Conservation (phyloP, 2,329 filamentous ascomycete species). For the Fusarium albosuccineum region DNA sequence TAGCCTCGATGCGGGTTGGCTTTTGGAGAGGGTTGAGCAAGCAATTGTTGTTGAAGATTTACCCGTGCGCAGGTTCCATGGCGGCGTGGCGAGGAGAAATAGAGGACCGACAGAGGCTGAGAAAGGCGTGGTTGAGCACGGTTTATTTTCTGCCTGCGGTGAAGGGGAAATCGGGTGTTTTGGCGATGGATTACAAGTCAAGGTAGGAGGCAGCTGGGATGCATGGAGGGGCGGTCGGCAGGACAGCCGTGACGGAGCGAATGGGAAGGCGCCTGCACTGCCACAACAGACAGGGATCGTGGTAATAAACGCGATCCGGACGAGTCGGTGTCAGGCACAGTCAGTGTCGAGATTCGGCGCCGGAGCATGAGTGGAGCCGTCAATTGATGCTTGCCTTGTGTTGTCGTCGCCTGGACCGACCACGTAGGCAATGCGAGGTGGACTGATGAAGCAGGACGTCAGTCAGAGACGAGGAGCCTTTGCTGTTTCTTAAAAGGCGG, state of each 20-base stretch:
- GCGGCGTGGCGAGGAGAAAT: conserved; percentile 18
- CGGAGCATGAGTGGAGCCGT: conserved; percentile 30
- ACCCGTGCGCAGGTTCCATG: conserved; percentile 37
- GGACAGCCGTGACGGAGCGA: conserved; percentile 25
- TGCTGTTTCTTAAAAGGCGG: too few species aligned
- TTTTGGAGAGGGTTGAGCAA: conserved; percentile 24
- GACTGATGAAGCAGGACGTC: conserved; percentile 30
- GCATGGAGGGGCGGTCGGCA: conserved; percentile 39
- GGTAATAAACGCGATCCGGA: conserved; percentile 25
- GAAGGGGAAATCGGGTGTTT: conserved; percentile 35
- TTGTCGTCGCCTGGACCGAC: conserved; percentile 25
- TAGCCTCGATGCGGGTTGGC: conserved; percentile 22
- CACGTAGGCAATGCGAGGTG: conserved; percentile 31
- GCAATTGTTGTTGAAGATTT: conserved; percentile 37
- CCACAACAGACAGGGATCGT: conserved; percentile 33
- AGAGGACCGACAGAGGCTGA: conserved; percentile 9
- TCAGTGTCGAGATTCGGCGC: conserved; percentile 24
- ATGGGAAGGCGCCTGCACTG: conserved; percentile 35
- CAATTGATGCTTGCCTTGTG: conserved; percentile 30
- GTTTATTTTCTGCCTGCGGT: conserved; percentile 36
- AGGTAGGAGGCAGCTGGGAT: conserved; percentile 27
- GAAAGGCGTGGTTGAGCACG: conserved; percentile 47
- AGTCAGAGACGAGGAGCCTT: too few species aligned
- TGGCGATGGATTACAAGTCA: conserved; percentile 35
- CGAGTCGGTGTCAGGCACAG: conserved; percentile 24